A percentile compares a stretch with the other conserved stretches of the same genome.
Conservation (phyloP, 2,329 filamentous ascomycete genomes). For the Sordariomycetes sp. region DNA sequence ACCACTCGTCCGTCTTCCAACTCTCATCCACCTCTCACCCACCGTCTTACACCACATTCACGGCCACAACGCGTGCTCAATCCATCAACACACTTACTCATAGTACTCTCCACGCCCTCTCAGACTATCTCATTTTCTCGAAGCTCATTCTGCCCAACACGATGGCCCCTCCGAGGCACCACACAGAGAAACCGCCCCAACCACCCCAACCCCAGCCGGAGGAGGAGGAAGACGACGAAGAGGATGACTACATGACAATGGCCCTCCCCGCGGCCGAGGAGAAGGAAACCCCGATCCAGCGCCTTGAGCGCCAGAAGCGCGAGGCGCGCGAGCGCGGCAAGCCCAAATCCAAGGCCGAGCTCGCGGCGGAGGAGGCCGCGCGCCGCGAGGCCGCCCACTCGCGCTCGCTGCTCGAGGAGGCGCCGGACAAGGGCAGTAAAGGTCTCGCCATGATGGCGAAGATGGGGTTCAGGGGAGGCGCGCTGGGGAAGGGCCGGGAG, state of each 20-base stretch:
- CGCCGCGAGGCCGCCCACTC: slow-evolving; percentile 67
- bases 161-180: not conserved
- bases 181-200: not conserved
- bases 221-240: slow-evolving; percentile 46
- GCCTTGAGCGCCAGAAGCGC: slow-evolving; percentile 40
- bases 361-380: slow-evolving; percentile 60
- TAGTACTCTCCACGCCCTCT: not conserved
- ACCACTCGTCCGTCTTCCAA: not conserved
- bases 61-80: not conserved
- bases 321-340: slow-evolving; percentile 59
- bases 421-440: slow-evolving; percentile 57
- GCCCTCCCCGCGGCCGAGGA: slow-evolving; percentile 57
- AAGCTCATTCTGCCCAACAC: not conserved
- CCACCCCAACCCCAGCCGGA: not conserved
- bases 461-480: slow-evolving; percentile 78
- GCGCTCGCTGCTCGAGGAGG: slow-evolving; percentile 56
- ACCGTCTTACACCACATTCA: not conserved
- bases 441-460: slow-evolving; percentile 95
- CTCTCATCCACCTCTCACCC: not conserved
- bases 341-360: slow-evolving; percentile 73
- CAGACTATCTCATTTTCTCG: not conserved
- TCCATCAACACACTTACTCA: not conserved
- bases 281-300: slow-evolving; percentile 44
- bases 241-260: slow-evolving; percentile 98
- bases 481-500: slow-evolving; percentile 45